Evolutionary conservation across 192 early-diverging fungal species (phyloP), one percentile per base, ranked within the genome.

Genomic region (Umbelopsis sp.): DNA sequence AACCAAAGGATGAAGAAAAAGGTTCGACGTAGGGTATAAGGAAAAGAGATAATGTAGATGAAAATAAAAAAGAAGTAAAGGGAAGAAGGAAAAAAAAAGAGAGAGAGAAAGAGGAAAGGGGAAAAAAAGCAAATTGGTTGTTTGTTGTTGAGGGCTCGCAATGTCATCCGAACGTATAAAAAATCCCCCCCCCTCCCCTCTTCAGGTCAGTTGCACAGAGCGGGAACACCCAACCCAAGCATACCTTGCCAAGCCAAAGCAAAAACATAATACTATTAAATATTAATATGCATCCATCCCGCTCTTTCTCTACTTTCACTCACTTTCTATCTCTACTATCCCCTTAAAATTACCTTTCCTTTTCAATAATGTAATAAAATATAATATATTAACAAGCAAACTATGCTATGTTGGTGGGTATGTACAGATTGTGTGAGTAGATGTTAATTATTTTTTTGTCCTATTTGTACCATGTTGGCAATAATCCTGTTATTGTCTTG

Each of bases 141-240:
- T 62, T 62, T 62, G 56, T 62, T 62, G 56, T 34, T 54, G 17
- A 2, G 6, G 31, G 17, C 25, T 62, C 56, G 56, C 56, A 62
- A 34, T 62, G 31, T 34, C 56, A 62, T 62, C 56, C 56, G 56
- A 62, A 34, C 31, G 7, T 29, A n/a, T n/a, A n/a, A n/a, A n/a
- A n/a, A n/a, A n/a, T n/a, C n/a, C n/a, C n/a, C n/a, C n/a, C n/a
- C 3, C 26, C 26, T 12, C 31, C 56, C 29, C 31, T 17, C 17
- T 62, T 31, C 31, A 34, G 29, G 31, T 29, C 31, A 62, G 56
- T 62, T 62, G 56, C 56, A 62, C 56, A 62, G 56, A 62, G 56
- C 56, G 56, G 56, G 56, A 34, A 29, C 47, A 62, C 26, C 7
- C 2, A 38, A 8, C 36, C 36, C 3, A 5, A 32, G 54, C 54